Percentiles rank a stretch among this genome's conserved stretches.
Conservation (phyloP, 352 stramenopile species). For the Globisporangium spinosum region DNA sequence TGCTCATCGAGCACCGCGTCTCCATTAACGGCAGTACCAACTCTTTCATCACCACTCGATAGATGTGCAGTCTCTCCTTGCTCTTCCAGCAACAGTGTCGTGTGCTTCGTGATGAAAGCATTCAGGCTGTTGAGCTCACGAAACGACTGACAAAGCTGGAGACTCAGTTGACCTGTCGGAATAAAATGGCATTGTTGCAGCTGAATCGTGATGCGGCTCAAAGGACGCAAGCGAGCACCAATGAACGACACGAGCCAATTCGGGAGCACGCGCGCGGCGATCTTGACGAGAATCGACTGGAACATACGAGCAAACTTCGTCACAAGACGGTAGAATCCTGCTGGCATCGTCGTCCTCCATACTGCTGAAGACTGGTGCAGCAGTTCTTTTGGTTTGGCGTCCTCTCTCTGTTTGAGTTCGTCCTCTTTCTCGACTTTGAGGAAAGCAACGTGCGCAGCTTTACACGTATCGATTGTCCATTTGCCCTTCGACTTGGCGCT, state of each 20-base stretch:
- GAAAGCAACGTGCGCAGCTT: slow-evolving; percentile 7
- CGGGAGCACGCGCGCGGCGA: not conserved
- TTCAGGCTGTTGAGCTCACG: slow-evolving; percentile 27
- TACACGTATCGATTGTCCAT: slow-evolving; percentile 8
- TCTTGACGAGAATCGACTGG: not conserved
- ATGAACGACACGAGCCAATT: slow-evolving; percentile 6
- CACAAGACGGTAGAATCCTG: not conserved
- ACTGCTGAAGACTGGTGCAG: not conserved
- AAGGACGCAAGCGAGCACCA: not conserved
- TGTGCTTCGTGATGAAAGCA: slow-evolving; percentile 26
- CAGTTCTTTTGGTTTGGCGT: not conserved
- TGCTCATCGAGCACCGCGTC: slow-evolving; percentile 22
- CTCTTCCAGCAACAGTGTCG: slow-evolving; percentile 4
- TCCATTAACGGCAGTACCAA: slow-evolving; percentile 14
- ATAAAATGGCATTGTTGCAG: not conserved
- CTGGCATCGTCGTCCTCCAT: not conserved
- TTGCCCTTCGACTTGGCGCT: slow-evolving; percentile 9
- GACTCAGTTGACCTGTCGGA: not conserved
- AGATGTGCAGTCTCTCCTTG: not conserved
- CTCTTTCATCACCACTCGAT: not conserved
- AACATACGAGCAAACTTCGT: not conserved
- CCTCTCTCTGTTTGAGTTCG: not conserved
- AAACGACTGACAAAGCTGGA: slow-evolving; percentile 22
- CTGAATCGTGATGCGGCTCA: not conserved
- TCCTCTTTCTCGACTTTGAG: not conserved